Base-by-base conservation (phyloP, 2,329 filamentous ascomycete genomes). In the Fusarium oligoseptatum region DNA sequence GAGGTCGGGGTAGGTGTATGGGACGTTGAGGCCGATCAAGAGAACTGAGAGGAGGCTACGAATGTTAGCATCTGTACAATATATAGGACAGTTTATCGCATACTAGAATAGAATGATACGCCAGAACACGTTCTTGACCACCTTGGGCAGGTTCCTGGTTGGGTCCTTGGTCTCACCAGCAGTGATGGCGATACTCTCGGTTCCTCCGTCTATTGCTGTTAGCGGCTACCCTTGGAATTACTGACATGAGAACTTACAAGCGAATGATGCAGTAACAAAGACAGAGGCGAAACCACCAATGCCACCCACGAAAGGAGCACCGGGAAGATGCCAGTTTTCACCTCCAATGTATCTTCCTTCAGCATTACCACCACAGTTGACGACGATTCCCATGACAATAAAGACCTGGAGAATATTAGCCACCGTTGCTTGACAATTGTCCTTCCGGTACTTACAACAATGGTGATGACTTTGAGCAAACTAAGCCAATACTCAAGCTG, bases 81-180 rank as follows among this genome's bases (percentile, higher is more conserved):
- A n/a, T n/a, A n/a, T n/a, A n/a, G n/a, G n/a, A n/a, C n/a, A n/a
- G n/a, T n/a, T n/a, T n/a, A n/a, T n/a, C n/a, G n/a, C n/a, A 2
- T 75, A 82, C 81, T 84, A 84, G 80, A 90, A 90, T 10, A 90
- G 83, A 4, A 90, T 70, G 63, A 91, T 90, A 6, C 90, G 87
- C 89, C 89, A 92, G 77, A 92, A 92, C 43, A 92, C 90, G 65
- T 92, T 92, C 74, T 89, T 89, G 55, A 92, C 89, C 3, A 92
- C 91, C 4, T 87, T 86, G 2, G 91, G 91, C 37, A 93, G 82
- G 66, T 87, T 92, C 72, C 86, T 87, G 20, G 88, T 85, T 0
- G 91, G 91, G 73, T 92, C 86, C 74, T 88, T 89, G 2, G 91
- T 92, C 80, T 93, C 91, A 50, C 91, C 91, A 1, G 91, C 91